A percentile compares a stretch with the other conserved stretches of the same genome.
These are phyloP conservation scores for Aspergillus sergii DNA, from an alignment of 2,329 filamentous ascomycete species.

Conservation along the genomic window DNA sequence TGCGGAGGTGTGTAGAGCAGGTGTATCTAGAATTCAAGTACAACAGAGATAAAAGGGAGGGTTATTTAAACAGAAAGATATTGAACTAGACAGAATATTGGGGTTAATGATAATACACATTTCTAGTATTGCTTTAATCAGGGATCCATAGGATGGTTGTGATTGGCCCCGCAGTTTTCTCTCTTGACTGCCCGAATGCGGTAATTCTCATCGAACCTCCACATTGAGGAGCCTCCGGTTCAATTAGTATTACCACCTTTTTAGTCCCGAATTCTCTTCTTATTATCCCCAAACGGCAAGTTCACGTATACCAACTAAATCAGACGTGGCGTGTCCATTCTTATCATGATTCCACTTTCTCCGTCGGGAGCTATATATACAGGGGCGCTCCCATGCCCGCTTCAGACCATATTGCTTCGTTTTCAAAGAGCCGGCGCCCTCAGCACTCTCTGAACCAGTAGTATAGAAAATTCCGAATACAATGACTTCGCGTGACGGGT, in stretches of 20 bases:
- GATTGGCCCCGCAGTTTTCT: background rate
- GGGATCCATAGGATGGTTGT: background rate
- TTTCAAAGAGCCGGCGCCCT: background rate
- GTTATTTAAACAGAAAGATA: too few species aligned
- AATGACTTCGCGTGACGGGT: slow-evolving; percentile 29
- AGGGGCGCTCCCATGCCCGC: background rate
- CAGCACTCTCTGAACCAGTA: background rate
- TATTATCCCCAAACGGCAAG: background rate
- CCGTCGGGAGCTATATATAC: background rate
- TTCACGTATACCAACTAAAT: background rate
- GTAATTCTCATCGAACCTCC: background rate
- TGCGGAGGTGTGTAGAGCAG: too few species aligned
- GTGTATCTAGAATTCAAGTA: too few species aligned
- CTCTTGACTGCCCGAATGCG: background rate
- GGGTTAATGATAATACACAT: too few species aligned
- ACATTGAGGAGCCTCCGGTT: background rate
- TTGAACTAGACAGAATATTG: too few species aligned
- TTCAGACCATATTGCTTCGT: background rate
- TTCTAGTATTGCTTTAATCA: too few species aligned
- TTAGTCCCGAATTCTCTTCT: background rate
- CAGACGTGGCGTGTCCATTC: background rate
- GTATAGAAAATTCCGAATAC: background rate
- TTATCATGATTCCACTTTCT: background rate
- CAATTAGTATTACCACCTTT: background rate
- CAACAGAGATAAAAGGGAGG: too few species aligned